phyloP scores from a whole-genome alignment of 306 rosid species.

The Vigna unguiculata region DNA sequence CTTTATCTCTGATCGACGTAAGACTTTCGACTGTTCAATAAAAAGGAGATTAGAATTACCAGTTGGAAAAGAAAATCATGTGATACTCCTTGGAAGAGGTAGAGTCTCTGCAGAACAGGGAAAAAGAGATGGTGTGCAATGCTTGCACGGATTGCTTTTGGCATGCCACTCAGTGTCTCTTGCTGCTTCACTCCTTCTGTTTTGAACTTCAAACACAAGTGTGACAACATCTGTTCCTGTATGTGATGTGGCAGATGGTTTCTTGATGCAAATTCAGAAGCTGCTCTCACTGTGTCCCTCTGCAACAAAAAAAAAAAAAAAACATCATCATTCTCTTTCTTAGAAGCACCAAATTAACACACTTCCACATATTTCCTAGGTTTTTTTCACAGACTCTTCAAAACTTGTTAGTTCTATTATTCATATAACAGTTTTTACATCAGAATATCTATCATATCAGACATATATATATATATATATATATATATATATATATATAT shows the following conservation, averaged over 20 bases:
- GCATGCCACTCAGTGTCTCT: slow-evolving; percentile 73
- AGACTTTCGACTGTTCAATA: too few species aligned
- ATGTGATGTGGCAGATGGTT: slow-evolving; percentile 68
- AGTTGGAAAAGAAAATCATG: slow-evolving; percentile 75
- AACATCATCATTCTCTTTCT: slow-evolving; percentile 7
- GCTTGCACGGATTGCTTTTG: slow-evolving; percentile 87
- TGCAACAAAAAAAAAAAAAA: slow-evolving; percentile 18
- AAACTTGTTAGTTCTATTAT: not conserved
- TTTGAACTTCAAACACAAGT: slow-evolving; percentile 77
- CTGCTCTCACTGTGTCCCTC: slow-evolving; percentile 82
- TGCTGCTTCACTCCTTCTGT: slow-evolving; percentile 84
- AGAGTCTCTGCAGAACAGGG: slow-evolving; percentile 56
- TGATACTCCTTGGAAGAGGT: slow-evolving; percentile 76
- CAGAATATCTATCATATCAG: not conserved
- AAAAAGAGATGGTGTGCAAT: slow-evolving; percentile 68
- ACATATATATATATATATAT: too few species aligned
- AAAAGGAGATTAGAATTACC: too few species aligned
- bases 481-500: too few species aligned
- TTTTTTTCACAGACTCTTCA: not conserved
- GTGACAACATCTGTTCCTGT: slow-evolving; percentile 82
- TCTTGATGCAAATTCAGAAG: slow-evolving; percentile 76
- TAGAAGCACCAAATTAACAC: too few species aligned
- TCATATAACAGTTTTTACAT: not conserved
- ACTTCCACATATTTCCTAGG: too few species aligned
- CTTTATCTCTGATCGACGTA: too few species aligned